A percentile compares a stretch with the other conserved stretches of the same genome.
These are phyloP conservation scores for Globisporangium parvum DNA, from an alignment of 352 stramenopile species.

Conservation along the genomic window DNA sequence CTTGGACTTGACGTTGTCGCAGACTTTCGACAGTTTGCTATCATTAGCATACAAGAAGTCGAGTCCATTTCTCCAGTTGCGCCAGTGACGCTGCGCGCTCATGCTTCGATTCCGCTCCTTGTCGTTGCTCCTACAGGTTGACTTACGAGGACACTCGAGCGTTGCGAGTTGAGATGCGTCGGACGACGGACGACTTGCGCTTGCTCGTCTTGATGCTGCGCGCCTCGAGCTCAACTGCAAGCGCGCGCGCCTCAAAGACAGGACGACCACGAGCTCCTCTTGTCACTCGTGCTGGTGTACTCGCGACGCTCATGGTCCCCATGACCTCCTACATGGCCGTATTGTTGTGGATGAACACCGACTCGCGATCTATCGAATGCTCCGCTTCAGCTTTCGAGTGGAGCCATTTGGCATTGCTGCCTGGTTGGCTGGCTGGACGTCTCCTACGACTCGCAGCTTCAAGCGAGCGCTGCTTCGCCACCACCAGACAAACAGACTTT, in stretches of 20 bases:
- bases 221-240: constrained; percentile 2
- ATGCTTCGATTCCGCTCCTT: not conserved
- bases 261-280: not conserved
- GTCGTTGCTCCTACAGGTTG: not conserved
- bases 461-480: too few species aligned
- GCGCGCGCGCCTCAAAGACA: constrained; percentile 1
- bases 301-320: not conserved
- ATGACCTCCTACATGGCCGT: too few species aligned
- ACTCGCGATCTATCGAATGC: not conserved
- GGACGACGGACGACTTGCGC: too few species aligned
- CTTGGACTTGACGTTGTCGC: too few species aligned
- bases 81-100: not conserved
- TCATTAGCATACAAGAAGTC: not conserved
- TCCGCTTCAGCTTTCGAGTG: not conserved
- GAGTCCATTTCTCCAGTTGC: not conserved
- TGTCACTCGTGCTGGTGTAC: too few species aligned
- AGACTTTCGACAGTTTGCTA: too few species aligned
- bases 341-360: not conserved
- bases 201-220: too few species aligned
- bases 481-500: too few species aligned
- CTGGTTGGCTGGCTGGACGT: too few species aligned
- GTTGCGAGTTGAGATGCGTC: not conserved
- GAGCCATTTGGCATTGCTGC: not conserved
- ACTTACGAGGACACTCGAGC: not conserved
- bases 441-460: too few species aligned